These are phyloP conservation scores for Lathyrus sativus DNA, from an alignment of 306 rosid genomes.

Conservation along the genomic window DNA sequence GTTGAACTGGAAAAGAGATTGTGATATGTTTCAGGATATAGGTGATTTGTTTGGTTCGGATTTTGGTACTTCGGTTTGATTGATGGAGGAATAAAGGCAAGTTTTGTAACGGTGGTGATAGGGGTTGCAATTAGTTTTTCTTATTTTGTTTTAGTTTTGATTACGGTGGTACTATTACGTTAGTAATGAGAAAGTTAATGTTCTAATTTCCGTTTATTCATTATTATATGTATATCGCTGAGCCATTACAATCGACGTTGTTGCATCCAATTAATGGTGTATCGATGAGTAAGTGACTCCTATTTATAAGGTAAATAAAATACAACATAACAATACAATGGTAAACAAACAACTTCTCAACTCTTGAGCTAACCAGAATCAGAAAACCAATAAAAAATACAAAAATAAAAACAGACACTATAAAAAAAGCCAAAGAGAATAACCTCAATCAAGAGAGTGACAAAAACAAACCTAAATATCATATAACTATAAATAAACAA, in stretches of 20 bases:
- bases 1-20: conserved; percentile 49
- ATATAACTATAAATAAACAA: no score
- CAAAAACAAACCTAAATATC: no score
- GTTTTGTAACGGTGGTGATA: conserved; percentile 44
- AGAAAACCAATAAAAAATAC: no score
- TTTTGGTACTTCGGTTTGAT: conserved; percentile 49
- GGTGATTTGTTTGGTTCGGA: conserved; percentile 79
- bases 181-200: conserved; percentile 14
- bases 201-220: background rate
- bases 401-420: no score
- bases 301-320: no score
- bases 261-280: background rate
- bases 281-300: background rate
- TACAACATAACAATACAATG: no score
- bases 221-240: background rate
- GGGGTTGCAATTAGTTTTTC: background rate
- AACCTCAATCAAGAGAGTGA: no score
- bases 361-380: no score
- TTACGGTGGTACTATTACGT: background rate
- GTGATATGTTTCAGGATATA: conserved; percentile 70
- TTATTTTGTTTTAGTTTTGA: conserved; percentile 7
- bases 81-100: conserved; percentile 29
- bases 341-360: background rate
- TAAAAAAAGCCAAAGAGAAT: no score
- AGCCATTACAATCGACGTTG: background rate